These are phyloP conservation scores for Afroboletus lepidellus DNA, from an alignment of 1,284 basidiomycete species.

Conservation along the genomic window DNA sequence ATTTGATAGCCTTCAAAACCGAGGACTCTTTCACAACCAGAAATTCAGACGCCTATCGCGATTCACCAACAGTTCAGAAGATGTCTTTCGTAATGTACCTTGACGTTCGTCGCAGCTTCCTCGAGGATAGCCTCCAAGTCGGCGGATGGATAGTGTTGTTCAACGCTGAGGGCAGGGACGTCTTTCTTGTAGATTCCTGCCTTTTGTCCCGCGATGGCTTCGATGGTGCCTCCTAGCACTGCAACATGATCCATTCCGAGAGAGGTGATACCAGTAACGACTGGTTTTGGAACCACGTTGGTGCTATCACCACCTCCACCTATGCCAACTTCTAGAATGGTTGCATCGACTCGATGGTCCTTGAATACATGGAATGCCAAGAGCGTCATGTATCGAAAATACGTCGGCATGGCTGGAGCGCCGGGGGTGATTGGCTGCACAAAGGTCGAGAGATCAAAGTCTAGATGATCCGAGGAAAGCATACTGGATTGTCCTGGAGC, in stretches of 20 bases:
- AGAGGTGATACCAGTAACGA: constrained; percentile 87
- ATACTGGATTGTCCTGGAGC: constrained; percentile 61
- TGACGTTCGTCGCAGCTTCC: constrained; percentile 63
- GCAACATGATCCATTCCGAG: constrained; percentile 92
- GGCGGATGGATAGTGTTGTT: constrained; percentile 72
- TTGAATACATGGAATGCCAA: constrained; percentile 93
- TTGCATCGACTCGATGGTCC: constrained; percentile 67
- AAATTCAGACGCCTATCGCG: constrained; percentile 60
- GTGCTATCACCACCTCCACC: too few species aligned
- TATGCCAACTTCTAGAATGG: too few species aligned
- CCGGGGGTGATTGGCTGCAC: constrained; percentile 48
- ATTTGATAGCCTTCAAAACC: constrained; percentile 51
- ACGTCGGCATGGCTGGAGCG: constrained; percentile 79
- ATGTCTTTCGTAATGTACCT: constrained; percentile 39
- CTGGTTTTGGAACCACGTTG: constrained; percentile 91
- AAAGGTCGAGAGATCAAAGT: background rate
- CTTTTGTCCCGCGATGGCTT: constrained; percentile 94
- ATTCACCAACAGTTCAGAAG: background rate
- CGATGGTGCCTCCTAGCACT: constrained; percentile 88
- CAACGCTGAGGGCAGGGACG: constrained; percentile 83
- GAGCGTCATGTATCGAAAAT: constrained; percentile 93
- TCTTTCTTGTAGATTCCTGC: constrained; percentile 95
- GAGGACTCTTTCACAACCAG: constrained; percentile 49
- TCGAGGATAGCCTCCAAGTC: constrained; percentile 69
- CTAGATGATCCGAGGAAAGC: constrained; percentile 4